Conservation (phyloP, 1,139 yeast species). For the Candida sanyaensis region DNA sequence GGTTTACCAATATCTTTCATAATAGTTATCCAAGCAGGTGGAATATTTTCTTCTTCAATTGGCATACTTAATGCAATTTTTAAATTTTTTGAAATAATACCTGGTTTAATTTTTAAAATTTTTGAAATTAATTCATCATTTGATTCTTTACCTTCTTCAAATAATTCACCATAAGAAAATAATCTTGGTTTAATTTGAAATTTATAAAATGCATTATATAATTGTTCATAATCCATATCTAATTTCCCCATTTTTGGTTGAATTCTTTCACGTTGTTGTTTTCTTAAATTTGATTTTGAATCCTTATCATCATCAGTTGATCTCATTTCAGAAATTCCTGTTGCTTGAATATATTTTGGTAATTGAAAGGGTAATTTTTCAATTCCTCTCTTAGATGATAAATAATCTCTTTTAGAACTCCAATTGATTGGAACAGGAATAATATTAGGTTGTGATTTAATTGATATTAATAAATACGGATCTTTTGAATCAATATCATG, state of each 20-base stretch:
- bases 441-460: constrained; percentile 67
- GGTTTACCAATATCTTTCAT: constrained; percentile 83
- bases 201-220: constrained; percentile 87
- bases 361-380: constrained; percentile 74
- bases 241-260: constrained; percentile 88
- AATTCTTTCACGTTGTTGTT: constrained; percentile 77
- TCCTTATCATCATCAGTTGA: constrained; percentile 32
- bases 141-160: constrained; percentile 74
- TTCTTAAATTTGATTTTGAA: constrained; percentile 54
- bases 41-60: constrained; percentile 43
- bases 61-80: constrained; percentile 71
- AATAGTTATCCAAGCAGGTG: constrained; percentile 81
- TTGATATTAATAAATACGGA: constrained; percentile 63
- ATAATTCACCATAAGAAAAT: constrained; percentile 72
- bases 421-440: constrained; percentile 87
- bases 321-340: constrained; percentile 91
- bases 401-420: constrained; percentile 76
- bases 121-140: constrained; percentile 45
- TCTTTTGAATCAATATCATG: constrained; percentile 83
- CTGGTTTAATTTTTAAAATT: constrained; percentile 57
- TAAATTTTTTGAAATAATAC: constrained; percentile 60
- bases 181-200: constrained; percentile 74
- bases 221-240: constrained; percentile 82
- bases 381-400: constrained; percentile 71
- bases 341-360: constrained; percentile 76